Conservation (phyloP, 345 rosid species). For the Microcos paniculata region DNA sequence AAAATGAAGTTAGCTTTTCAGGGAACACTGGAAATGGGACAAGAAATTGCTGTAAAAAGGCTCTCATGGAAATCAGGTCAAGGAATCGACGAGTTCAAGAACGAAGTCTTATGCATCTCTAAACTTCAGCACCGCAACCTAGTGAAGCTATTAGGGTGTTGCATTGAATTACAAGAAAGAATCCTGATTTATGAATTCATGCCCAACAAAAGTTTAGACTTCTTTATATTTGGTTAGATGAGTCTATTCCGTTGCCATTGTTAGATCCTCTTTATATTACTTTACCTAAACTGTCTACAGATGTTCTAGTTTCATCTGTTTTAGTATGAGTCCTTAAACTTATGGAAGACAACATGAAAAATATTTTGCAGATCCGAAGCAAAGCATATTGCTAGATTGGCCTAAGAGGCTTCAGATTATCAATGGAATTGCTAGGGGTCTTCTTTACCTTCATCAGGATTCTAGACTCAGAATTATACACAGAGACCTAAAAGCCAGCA, state of each 20-base stretch:
- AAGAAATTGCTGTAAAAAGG: conserved; percentile 42
- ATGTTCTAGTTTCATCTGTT: background rate
- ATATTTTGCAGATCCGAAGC: background rate
- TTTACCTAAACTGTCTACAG: background rate
- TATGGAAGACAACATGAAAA: background rate
- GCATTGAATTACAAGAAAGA: conserved; percentile 29
- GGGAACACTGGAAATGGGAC: conserved; percentile 33
- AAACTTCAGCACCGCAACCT: conserved; percentile 48
- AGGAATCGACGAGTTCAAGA: conserved; percentile 40
- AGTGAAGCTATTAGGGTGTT: conserved; percentile 40
- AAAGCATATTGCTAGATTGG: conserved; percentile 23
- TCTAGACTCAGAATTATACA: conserved; percentile 34
- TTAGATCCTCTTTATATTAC: background rate
- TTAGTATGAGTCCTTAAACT: too few relatives aligned
- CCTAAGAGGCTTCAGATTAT: conserved; percentile 26
- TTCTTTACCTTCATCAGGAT: conserved; percentile 36
- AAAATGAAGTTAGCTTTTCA: conserved; percentile 1
- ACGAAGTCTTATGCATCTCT: conserved; percentile 36
- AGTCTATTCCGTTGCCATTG: background rate
- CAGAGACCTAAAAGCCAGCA: conserved; percentile 41
- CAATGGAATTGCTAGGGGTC: conserved; percentile 33
- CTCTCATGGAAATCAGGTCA: conserved; percentile 34
- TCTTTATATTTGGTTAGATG: conserved; percentile 30
- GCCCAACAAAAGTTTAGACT: conserved; percentile 36
- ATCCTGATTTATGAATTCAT: conserved; percentile 38